Evolutionary conservation across 495 filamentous ascomycete genomes (phyloP), one percentile per base, ranked within the genome.

Genomic region (Lasiosphaeris hirsuta): DNA sequence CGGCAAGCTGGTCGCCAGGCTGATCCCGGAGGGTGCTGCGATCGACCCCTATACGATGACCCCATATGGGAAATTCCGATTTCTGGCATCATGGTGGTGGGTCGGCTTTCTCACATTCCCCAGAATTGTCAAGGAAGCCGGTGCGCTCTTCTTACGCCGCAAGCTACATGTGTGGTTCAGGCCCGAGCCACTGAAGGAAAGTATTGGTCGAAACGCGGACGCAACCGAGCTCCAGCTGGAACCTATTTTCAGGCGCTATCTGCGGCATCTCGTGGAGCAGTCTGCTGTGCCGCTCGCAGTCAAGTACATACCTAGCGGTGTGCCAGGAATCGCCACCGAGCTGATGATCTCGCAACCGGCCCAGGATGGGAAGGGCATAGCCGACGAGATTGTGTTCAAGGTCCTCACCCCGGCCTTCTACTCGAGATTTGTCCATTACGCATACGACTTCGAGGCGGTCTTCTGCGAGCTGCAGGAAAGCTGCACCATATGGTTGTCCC

Each of bases 401-500:
- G 65, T 86, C 14, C 67, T 84, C 1, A 84, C 78, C 0, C 84
- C 86, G 1, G 72, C 67, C 1, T 88, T 88, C 63, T 88, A 87
- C 65, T 73, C 78, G 42, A 71, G 77, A 44, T 78, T 87, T 44
- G 77, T 81, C 17, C 70, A 77, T 58, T 81, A 83, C 57, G 62
- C 73, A 7, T 71, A 82, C 60, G 69, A 75, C 23, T 62, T 78
- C 11, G 78, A 82, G 58, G 81, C 75, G 1, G 64, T 86, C 36
- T 72, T 78, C 41, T 68, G 69, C 39, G 81, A 85, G 60, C 57
- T 75, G 10, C 64, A 74, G 15, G 78, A 79, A 56, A 81, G 72
- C 60, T 66, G 68, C 23, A 87, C 79, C 1, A 65, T 86, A 17
- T 74, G 70, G 65, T 63, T 84, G 39, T 81, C 82, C 1, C 60